phyloP scores from a whole-genome alignment of 179 eudicot species.

The Dionaea muscipula region DNA sequence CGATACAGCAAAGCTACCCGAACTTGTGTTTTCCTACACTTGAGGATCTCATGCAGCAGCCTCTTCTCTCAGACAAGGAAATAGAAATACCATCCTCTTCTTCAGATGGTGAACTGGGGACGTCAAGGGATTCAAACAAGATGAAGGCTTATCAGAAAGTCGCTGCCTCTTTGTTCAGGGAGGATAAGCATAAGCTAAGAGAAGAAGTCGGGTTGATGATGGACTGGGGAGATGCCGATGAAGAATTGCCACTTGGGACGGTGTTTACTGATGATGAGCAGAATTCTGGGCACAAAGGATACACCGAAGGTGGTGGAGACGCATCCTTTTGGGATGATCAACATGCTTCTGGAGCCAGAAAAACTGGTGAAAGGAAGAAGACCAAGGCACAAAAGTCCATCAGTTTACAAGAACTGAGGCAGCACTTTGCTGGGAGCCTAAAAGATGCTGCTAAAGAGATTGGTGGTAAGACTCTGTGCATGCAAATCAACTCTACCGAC shows the following conservation, averaged over 20 bases:
- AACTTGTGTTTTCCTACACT: constrained; percentile 31
- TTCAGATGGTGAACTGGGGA: constrained; percentile 13
- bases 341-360: constrained; percentile 17
- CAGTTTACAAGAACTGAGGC: constrained; percentile 57
- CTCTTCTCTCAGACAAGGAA: constrained; percentile 4
- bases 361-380: constrained; percentile 37
- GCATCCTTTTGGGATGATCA: constrained; percentile 28
- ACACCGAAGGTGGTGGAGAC: constrained; percentile 22
- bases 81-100: constrained; percentile 9
- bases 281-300: constrained; percentile 24
- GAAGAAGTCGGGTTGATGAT: constrained; percentile 33
- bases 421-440: constrained; percentile 77
- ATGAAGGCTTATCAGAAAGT: constrained; percentile 30
- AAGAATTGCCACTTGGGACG: constrained; percentile 19
- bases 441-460: constrained; percentile 85
- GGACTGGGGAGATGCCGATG: constrained; percentile 22
- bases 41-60: constrained; percentile 25
- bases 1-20: constrained; percentile 31
- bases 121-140: constrained; percentile 43
- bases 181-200: constrained; percentile 30
- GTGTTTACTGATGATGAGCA: constrained; percentile 23
- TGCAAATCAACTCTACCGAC: no score
- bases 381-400: constrained; percentile 61
- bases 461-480: constrained; percentile 86
- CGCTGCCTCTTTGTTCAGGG: constrained; percentile 25